Evolutionary conservation across 176 grass and related monocot genomes (phyloP), one percentile per base, ranked within the genome.

Genomic region (Elymus sibiricus): DNA sequence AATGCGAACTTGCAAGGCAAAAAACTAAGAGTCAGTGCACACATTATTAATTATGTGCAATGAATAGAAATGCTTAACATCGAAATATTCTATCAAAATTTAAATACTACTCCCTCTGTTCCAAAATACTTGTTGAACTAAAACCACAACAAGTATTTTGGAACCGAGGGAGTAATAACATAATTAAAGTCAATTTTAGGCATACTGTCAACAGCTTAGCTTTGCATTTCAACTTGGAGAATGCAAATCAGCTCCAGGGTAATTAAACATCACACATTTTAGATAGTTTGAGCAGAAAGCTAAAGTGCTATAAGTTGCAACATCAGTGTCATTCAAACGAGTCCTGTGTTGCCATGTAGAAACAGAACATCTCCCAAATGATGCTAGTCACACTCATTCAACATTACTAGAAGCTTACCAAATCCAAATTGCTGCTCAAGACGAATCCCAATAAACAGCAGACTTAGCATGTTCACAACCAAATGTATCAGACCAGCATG

Each of bases 371-470:
- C 31, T 21, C 15, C 46, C 7, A 39, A 53, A 53, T 53, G 13
- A 80, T 35, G 24, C 1, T 43, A 46, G 32, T 76, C 11, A 61
- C 29, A 82, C 34, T 86, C 55, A 28, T 43, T 65, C 19, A 34
- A 39, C 32, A 65, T 19, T 26, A n/a, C 14, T 12, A 74, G 63
- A 71, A 90, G n/a, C 86, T 95, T 92, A 98, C 96, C 78, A 26
- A 98, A 98, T 22, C 96, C 93, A 65, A 98, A 98, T 77, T 98
- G 96, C 74, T 98, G 93, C 69, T 98, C 96, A 27, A 98, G 88
- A 25, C 96, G 96, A 78, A 98, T 98, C 43, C 93, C 96, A 82
- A 98, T 88, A 40, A 98, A 98, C 62, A 98, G 49, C 63, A 98
- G 88, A 49, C 96, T 98, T 43, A 98, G 83, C 96, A 98, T 95